Evolutionary conservation across 306 rosid genomes (phyloP), one percentile per base, ranked within the genome.

Genomic region (Sesbania bispinosa): DNA sequence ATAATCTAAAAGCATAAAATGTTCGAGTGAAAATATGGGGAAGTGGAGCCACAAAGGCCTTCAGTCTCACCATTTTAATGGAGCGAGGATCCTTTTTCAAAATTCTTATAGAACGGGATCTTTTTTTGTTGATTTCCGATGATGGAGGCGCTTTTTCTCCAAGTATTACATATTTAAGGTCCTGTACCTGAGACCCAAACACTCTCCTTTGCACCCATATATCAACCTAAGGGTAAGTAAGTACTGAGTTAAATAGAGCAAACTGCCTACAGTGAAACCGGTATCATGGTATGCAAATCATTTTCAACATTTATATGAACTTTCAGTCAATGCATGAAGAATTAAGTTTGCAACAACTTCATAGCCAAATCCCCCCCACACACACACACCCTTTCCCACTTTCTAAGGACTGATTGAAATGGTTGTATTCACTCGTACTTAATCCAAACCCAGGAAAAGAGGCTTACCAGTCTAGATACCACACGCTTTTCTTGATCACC

Each of bases 131-230:
- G 59, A 90, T 27, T 75, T 88, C 93, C 67, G 90, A 71, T 8
- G 90, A 91, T 45, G 86, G 89, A 72, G 96, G 96, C 35, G 67
- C 87, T 74, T 85, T 89, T 72, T 80, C 86, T 80, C 96, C 96
- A 59, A 92, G 90, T 80, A 92, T 82, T 59, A 90, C 77, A 32
- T 77, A 86, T 77, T 82, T 82, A 60, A 92, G 89, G 76, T 82
- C 85, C 62, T 61, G 71, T 3, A 86, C 81, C 33, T 84, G 86
- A 57, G 96, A 85, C 24, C 89, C 96, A 77, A 92, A 92, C 46
- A 92, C 98, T 75, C 68, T 87, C 79, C 98, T 90, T 42, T 90
- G 86, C 67, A 89, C 96, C 98, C 98, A 92, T 80, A 92, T 92
- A 55, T 69, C 83, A 67, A 92, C 89, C 98, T 92, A 80, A 62